Evolutionary conservation across 495 filamentous ascomycete genomes (phyloP), one percentile per base, ranked within the genome.

Genomic region (Tuber indicum): DNA sequence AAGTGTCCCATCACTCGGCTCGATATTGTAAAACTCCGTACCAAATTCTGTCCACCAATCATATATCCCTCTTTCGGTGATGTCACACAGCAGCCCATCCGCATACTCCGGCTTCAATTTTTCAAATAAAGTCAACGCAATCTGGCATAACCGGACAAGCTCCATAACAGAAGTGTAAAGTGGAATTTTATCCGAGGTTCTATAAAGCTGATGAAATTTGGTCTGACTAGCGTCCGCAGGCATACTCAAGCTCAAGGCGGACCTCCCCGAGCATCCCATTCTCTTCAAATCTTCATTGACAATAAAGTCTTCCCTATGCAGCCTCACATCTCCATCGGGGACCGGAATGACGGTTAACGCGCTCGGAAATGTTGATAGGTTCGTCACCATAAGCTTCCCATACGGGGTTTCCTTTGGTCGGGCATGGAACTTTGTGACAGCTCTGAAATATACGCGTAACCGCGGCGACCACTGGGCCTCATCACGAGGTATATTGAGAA

Each of bases 21-120:
- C 96, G 36, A 93, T 87, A 75, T 93, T 96, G 85, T 94, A 97
- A 76, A 93, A 88, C 71, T 98, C 94, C 0, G 91, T 91, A 6
- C 96, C 96, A 69, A 98, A 91, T 79, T 98, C 93, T 3, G 91
- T 90, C 96, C 96, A 99, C 96, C 96, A 99, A 84, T 97, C 92
- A 78, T 90, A 91, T 81, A 99, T 90, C 5, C 94, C 93, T 75
- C 88, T 90, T 82, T 99, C 96, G 0, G 96, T 99, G 23, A 94
- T 86, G 85, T 99, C 96, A 81, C 96, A 99, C 19, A 99, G 88
- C 44, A 97, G 84, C 2, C 96, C 96, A 83, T 99, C 96, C 42
- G 93, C 93, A 82, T 97, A 98, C 77, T 93, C 93, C n/a, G 91
- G 89, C 3, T 92, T 90, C 42, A 98, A 86, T 78, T 92, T 92